Percentiles rank a stretch among this genome's conserved stretches.
These are phyloP conservation scores for Fraxinus sp. DNA, from an alignment of 305 asterid species.

Conservation along the genomic window DNA sequence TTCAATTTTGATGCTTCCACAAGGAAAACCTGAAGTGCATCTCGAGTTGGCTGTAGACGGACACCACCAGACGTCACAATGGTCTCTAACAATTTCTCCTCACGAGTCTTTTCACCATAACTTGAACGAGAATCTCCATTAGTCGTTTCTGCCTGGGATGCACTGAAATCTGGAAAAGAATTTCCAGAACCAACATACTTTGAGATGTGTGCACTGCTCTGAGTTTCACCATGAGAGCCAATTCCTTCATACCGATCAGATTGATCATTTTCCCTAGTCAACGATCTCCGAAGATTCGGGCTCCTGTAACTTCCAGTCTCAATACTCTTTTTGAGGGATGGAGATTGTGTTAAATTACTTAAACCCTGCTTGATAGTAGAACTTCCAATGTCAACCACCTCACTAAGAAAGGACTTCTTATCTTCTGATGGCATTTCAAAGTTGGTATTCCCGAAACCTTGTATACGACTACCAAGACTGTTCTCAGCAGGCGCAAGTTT, in stretches of 20 bases:
- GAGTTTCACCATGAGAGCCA: conserved; percentile 45
- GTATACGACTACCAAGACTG: conserved; percentile 79
- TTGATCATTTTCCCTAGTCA: conserved; percentile 62
- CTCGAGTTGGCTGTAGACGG: conserved; percentile 95
- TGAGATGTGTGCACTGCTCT: conserved; percentile 50
- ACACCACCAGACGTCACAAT: conserved; percentile 93
- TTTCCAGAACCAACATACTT: conserved; percentile 60
- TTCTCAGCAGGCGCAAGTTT: conserved; percentile 63
- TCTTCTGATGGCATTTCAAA: conserved; percentile 74
- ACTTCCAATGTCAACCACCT: conserved; percentile 92
- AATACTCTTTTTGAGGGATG: conserved; percentile 58
- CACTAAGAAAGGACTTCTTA: conserved; percentile 82
- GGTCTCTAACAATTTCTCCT: conserved; percentile 82
- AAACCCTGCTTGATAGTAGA: conserved; percentile 88
- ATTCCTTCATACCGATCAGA: conserved; percentile 60
- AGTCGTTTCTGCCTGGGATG: conserved; percentile 52
- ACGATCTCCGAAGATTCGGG: conserved; percentile 85
- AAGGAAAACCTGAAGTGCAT: conserved; percentile 77
- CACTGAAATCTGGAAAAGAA: conserved; percentile 64
- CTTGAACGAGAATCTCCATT: conserved; percentile 44
- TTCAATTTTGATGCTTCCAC: conserved; percentile 76
- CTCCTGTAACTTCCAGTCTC: conserved; percentile 77
- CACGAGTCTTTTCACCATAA: conserved; percentile 67
- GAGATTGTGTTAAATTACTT: conserved; percentile 70
- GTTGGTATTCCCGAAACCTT: conserved; percentile 87